phyloP scores from a whole-genome alignment of 371 early-diverging fungal genomes.

The Saksenaea vasiformis region DNA sequence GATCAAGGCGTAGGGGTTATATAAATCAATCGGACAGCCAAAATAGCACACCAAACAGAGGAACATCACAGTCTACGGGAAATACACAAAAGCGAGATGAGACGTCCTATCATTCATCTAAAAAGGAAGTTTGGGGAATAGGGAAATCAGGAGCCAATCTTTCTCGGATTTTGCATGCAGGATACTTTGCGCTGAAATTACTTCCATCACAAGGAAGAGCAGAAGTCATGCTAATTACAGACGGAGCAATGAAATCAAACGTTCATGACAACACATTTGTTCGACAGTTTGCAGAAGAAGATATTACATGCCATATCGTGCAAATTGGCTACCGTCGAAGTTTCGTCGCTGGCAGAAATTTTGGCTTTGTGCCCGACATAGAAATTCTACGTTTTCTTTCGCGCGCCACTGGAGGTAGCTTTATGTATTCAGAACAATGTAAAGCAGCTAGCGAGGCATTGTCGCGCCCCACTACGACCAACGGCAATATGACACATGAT shows the following conservation, averaged over 20 bases:
- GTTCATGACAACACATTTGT: constrained; percentile 58
- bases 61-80: neutral
- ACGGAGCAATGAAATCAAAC: constrained; percentile 81
- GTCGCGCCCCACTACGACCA: neutral
- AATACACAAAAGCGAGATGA: constrained; percentile 11
- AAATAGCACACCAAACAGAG: neutral
- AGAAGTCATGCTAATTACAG: constrained; percentile 80
- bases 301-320: constrained; percentile 79
- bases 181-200: constrained; percentile 71
- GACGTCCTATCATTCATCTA: constrained; percentile 30
- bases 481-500: neutral
- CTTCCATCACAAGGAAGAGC: constrained; percentile 73
- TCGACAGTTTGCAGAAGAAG: constrained; percentile 65
- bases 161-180: constrained; percentile 71
- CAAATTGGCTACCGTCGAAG: constrained; percentile 83
- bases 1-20: neutral
- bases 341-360: constrained; percentile 76
- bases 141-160: constrained; percentile 62
- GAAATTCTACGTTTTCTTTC: constrained; percentile 85
- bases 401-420: constrained; percentile 77
- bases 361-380: constrained; percentile 89
- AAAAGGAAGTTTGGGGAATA: constrained; percentile 63
- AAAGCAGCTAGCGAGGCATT: constrained; percentile 11
- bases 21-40: neutral
- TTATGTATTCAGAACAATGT: constrained; percentile 79